Conservation (phyloP, 805 yeast genomes). For the Isabelozyma heimii region DNA sequence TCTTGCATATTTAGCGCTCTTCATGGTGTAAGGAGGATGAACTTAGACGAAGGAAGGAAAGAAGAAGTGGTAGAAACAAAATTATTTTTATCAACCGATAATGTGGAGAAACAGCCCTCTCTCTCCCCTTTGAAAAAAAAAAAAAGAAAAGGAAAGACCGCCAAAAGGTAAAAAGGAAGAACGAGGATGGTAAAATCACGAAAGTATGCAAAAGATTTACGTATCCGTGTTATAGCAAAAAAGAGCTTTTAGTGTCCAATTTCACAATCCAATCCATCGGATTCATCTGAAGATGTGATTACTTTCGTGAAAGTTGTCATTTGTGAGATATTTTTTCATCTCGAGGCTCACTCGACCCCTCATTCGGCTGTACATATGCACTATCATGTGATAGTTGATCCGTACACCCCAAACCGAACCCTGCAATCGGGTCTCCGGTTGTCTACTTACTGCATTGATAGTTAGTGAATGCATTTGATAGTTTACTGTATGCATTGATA, state of each 20-base stretch:
- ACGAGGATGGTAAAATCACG: background rate
- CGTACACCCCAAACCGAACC: background rate
- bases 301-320: background rate
- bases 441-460: no score
- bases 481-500: no score
- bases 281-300: background rate
- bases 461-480: no score
- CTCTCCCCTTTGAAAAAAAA: background rate
- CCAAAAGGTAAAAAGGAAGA: background rate
- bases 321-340: background rate
- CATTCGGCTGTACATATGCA: background rate
- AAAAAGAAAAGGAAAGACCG: background rate
- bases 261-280: background rate
- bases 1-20: slow-evolving; percentile 20
- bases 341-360: background rate
- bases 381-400: background rate
- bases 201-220: no score
- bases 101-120: background rate
- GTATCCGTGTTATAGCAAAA: no score
- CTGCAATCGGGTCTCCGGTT: no score
- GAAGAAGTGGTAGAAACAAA: background rate
- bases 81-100: background rate
- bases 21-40: slow-evolving; percentile 6
- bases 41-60: background rate
- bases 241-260: no score